Conservation (phyloP, 2,329 filamentous ascomycete species). For the Lasiodiplodia theobromae region DNA sequence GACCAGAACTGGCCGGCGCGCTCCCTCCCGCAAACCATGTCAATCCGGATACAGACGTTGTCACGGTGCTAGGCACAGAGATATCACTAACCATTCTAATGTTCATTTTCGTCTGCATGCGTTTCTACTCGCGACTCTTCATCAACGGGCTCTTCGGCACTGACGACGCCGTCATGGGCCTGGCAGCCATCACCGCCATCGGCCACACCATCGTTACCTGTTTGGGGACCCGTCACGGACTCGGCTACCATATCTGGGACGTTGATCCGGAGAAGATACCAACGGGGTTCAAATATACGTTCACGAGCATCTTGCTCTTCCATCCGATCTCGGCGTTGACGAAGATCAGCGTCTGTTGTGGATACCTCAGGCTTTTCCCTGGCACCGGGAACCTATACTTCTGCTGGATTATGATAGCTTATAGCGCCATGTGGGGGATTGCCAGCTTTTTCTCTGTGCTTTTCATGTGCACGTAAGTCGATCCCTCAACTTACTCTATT, state of each 20-base stretch:
- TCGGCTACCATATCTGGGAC: constrained; percentile 40
- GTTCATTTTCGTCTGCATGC: constrained; percentile 14
- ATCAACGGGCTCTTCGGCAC: constrained; percentile 37
- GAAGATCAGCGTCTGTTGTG: constrained; percentile 40
- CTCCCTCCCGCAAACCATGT: neutral
- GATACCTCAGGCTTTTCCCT: constrained; percentile 41
- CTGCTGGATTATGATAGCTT: constrained; percentile 39
- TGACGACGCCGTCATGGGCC: constrained; percentile 40
- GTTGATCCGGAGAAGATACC: neutral
- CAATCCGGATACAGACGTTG: neutral
- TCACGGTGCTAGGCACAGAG: constrained; percentile 33
- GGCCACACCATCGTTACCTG: constrained; percentile 38
- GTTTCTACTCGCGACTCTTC: constrained; percentile 39
- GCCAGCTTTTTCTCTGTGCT: constrained; percentile 38
- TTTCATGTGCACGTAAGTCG: constrained; percentile 24
- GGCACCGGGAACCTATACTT: constrained; percentile 38
- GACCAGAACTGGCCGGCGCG: neutral
- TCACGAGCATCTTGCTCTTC: constrained; percentile 31
- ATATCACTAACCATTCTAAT: constrained; percentile 36
- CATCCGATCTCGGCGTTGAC: constrained; percentile 29
- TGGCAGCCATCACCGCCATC: constrained; percentile 34
- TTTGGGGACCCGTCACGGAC: constrained; percentile 36
- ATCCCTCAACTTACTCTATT: too few species aligned
- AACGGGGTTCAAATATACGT: neutral
- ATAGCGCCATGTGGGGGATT: constrained; percentile 35